Evolutionary conservation across 2,329 filamentous ascomycete species (phyloP), one percentile per base, ranked within the genome.

Genomic region (Hymenoscyphus linearis): DNA sequence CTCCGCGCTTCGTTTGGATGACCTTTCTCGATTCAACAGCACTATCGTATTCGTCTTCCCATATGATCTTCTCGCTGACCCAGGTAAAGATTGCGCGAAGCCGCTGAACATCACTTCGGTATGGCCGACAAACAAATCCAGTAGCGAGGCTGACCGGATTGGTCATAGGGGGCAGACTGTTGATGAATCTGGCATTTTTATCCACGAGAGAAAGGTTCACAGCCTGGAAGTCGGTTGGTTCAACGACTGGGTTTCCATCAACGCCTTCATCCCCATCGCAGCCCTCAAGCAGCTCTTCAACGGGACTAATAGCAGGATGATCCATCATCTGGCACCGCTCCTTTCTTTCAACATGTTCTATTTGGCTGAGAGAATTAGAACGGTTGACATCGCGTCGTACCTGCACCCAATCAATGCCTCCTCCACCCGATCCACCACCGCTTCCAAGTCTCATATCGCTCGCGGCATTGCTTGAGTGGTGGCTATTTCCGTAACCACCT

Each of bases 261-360:
- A 87, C 86, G 7, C 88, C 90, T 76, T 99, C 95, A 68, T 98
- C 92, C 7, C 95, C 95, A 72, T 98, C 88, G 10, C 91, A 86
- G 58, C 86, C 87, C 65, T 92, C 90, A 67, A 90, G 88, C 4
- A 99, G 80, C 69, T 96, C 90, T 65, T 98, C 93, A 2, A 98
- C 88, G 0, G 96, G 91, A 63, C 92, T 90, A 52, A 98, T 83
- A 0, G 93, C 89, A 0, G 91, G 88, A 65, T 96, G 86, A 67
- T 97, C 93, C 78, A 97, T 86, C 90, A 98, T 95, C 71, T 96
- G 89, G 71, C 93, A 97, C 59, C 93, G 85, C 69, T 99, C 93
- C 52, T 85, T 87, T 59, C 93, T 82, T 72, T 99, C 95, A 44
- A 86, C 81, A 22, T 88, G 84, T 76, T 99, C 95, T 66, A 93